These are phyloP conservation scores for Alternaria panax DNA, from an alignment of 2,329 filamentous ascomycete genomes.

Conservation along the genomic window DNA sequence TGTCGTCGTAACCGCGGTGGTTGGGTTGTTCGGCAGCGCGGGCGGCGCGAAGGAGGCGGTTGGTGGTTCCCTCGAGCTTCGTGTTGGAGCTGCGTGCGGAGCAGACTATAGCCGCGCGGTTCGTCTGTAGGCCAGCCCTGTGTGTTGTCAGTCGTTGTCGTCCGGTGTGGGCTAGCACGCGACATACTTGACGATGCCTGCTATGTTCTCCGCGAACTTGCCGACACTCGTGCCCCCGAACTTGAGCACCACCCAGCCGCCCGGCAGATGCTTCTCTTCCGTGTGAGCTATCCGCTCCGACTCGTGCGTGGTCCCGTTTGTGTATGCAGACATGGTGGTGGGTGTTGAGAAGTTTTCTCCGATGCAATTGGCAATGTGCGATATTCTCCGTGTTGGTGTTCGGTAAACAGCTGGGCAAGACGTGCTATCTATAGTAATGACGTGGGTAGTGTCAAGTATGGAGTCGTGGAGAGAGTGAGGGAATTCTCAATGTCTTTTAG, in stretches of 20 bases:
- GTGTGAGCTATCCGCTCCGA: slow-evolving; percentile 52
- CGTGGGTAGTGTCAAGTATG: slow-evolving; percentile 17
- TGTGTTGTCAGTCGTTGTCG: slow-evolving; percentile 52
- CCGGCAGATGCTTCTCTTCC: slow-evolving; percentile 58
- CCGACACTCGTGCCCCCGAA: slow-evolving; percentile 95
- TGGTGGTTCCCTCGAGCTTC: slow-evolving; percentile 94
- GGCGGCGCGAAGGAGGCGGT: slow-evolving; percentile 63
- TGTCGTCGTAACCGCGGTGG: slow-evolving; percentile 67
- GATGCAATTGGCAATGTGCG: neutral
- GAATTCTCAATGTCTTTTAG: slow-evolving; percentile 14
- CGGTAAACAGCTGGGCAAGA: neutral
- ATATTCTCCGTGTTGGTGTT: neutral
- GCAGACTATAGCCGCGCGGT: slow-evolving; percentile 90
- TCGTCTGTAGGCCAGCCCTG: slow-evolving; percentile 63
- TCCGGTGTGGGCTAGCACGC: neutral
- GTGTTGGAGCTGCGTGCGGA: slow-evolving; percentile 94
- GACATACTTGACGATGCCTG: slow-evolving; percentile 67
- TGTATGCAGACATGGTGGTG: slow-evolving; percentile 34
- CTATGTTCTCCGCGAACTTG: slow-evolving; percentile 76
- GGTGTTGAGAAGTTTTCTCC: slow-evolving; percentile 1
- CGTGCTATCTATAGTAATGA: neutral
- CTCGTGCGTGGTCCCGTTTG: slow-evolving; percentile 44
- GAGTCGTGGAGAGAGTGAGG: slow-evolving; percentile 14
- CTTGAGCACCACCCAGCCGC: slow-evolving; percentile 87
- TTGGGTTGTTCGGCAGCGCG: slow-evolving; percentile 54